phyloP scores from a whole-genome alignment of 2,329 filamentous ascomycete species.

The Achaetomium macrosporum region DNA sequence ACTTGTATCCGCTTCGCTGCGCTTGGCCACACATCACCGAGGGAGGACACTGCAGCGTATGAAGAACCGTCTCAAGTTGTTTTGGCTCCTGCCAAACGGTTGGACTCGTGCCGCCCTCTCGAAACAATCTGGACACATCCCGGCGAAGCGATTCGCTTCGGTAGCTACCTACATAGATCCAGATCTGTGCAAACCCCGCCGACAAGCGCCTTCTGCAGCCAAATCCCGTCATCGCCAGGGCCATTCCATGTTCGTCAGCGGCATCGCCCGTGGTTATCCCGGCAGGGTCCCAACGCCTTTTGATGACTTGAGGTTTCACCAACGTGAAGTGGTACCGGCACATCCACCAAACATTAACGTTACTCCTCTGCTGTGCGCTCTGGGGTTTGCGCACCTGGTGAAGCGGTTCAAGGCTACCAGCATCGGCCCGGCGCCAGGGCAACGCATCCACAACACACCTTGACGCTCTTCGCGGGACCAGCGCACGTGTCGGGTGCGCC shows the following conservation, averaged over 20 bases:
- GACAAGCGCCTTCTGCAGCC: not conserved
- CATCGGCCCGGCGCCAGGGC: not conserved
- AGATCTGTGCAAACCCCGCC: not conserved
- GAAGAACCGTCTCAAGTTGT: slow-evolving; percentile 14
- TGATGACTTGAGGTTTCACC: slow-evolving; percentile 4
- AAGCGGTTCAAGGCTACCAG: slow-evolving; percentile 5
- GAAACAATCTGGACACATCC: slow-evolving; percentile 13
- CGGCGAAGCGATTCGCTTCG: slow-evolving; percentile 4
- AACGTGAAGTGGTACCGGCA: slow-evolving; percentile 8
- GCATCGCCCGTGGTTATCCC: not conserved
- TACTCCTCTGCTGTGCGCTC: not conserved
- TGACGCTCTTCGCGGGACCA: not conserved
- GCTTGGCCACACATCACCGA: slow-evolving; percentile 9
- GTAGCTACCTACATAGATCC: no score
- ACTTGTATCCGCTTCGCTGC: not conserved
- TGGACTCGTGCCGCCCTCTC: slow-evolving; percentile 4
- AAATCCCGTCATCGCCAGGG: not conserved
- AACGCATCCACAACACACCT: not conserved
- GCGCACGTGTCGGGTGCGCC: slow-evolving; percentile 1
- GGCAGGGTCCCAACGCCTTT: not conserved
- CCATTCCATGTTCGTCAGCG: not conserved
- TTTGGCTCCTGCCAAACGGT: slow-evolving; percentile 16
- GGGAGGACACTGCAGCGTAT: slow-evolving; percentile 2
- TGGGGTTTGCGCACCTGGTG: slow-evolving; percentile 3
- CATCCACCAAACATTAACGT: not conserved